These are phyloP conservation scores for Phytophthora brassicae DNA, from an alignment of 352 stramenopile genomes.

Conservation along the genomic window DNA sequence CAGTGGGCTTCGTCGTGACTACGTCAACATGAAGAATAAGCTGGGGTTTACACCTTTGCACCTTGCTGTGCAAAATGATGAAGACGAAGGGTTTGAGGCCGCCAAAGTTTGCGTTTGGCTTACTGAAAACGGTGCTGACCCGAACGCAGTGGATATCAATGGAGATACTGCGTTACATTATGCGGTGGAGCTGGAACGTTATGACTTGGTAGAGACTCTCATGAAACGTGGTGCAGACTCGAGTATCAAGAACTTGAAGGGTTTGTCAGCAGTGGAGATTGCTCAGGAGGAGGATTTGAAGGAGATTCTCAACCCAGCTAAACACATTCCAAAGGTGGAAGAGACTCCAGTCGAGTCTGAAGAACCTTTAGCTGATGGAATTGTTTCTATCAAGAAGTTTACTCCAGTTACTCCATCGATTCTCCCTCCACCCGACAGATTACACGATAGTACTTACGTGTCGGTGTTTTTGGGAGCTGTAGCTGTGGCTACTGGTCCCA, in stretches of 20 bases:
- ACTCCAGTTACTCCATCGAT: constrained; percentile 37
- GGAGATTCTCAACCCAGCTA: constrained; percentile 69
- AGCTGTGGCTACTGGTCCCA: constrained; percentile 75
- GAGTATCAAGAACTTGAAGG: constrained; percentile 72
- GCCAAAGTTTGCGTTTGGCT: constrained; percentile 87
- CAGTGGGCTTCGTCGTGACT: constrained; percentile 70
- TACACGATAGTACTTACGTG: constrained; percentile 84
- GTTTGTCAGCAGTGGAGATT: constrained; percentile 66
- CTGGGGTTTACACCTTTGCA: constrained; percentile 79
- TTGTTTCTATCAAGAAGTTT: constrained; percentile 24
- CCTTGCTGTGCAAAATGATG: constrained; percentile 82
- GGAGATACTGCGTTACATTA: constrained; percentile 89
- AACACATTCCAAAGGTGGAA: constrained; percentile 39
- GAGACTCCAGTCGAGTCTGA: constrained; percentile 22
- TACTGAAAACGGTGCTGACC: constrained; percentile 83
- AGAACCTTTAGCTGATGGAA: constrained; percentile 26
- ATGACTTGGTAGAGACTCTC: constrained; percentile 81
- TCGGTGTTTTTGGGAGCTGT: constrained; percentile 84
- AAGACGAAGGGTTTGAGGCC: constrained; percentile 89
- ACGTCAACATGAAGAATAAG: constrained; percentile 90
- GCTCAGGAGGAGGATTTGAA: constrained; percentile 78
- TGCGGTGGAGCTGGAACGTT: constrained; percentile 77
- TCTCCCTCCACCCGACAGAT: constrained; percentile 48
- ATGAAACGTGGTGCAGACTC: constrained; percentile 86
- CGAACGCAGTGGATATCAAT: constrained; percentile 75